A percentile compares a stretch with the other conserved stretches of the same genome.
Evolutionary conservation across 345 rosid species (phyloP).

Genomic region (Boechera retrofracta): DNA sequence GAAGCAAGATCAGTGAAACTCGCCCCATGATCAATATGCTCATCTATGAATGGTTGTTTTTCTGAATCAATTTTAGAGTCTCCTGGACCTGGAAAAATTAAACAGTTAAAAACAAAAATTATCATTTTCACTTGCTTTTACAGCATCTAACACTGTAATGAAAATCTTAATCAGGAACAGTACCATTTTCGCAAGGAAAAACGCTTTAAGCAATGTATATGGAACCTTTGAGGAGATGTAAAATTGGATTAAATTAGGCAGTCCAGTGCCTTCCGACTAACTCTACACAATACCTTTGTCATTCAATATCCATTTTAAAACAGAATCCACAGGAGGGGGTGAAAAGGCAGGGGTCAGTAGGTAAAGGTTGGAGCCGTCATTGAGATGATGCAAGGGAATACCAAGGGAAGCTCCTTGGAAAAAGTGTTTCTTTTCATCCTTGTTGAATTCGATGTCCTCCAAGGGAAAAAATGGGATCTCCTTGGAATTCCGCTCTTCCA

Average conservation of each 20-base stretch:
- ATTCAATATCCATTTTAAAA: constrained; percentile 59
- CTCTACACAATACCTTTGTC: constrained; percentile 55
- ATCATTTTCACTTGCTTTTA: constrained; percentile 22
- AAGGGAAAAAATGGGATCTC: constrained; percentile 55
- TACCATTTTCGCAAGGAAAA: constrained; percentile 7
- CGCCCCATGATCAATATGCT: constrained; percentile 31
- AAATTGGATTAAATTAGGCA: constrained; percentile 31
- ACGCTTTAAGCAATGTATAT: constrained; percentile 25
- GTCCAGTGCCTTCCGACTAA: constrained; percentile 20
- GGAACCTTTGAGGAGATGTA: constrained; percentile 53
- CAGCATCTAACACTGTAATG: constrained; percentile 23
- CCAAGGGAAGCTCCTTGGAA: constrained; percentile 54
- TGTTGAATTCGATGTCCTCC: constrained; percentile 41
- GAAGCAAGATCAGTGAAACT: constrained; percentile 42
- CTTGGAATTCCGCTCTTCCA: constrained; percentile 49
- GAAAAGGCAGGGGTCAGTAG: constrained; percentile 66
- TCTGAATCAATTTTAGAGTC: constrained; percentile 43
- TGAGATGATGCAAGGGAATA: constrained; percentile 70
- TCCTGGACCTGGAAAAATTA: constrained; percentile 49
- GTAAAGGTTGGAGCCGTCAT: constrained; percentile 78
- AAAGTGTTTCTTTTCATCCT: constrained; percentile 39
- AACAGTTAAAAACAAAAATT: constrained; percentile 15
- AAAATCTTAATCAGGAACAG: constrained; percentile 5
- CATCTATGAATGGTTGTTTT: constrained; percentile 42
- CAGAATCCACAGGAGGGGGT: constrained; percentile 73